These are phyloP conservation scores for Mycena haematopus DNA, from an alignment of 768 basidiomycete species.

Conservation along the genomic window DNA sequence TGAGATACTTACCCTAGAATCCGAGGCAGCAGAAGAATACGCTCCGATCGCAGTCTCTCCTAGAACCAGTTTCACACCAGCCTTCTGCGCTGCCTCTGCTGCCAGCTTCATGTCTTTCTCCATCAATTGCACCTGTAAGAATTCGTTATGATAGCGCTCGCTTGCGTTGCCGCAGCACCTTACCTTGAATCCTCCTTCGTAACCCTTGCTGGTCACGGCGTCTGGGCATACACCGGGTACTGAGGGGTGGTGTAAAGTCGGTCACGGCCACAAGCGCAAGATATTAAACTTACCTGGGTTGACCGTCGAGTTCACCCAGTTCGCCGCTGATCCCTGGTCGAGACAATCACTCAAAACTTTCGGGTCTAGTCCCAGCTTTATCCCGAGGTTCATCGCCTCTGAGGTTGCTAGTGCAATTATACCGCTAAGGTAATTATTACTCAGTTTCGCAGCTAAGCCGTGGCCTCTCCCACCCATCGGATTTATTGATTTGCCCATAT, in stretches of 20 bases:
- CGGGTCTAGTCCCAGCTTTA: slow-evolving; percentile 50
- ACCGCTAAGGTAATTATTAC: slow-evolving; percentile 51
- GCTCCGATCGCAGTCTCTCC: slow-evolving; percentile 45
- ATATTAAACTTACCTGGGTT: slow-evolving; percentile 38
- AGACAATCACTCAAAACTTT: slow-evolving; percentile 46
- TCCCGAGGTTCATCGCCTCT: slow-evolving; percentile 53
- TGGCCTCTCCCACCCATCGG: slow-evolving; percentile 47
- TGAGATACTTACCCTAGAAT: slow-evolving; percentile 34
- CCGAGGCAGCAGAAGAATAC: slow-evolving; percentile 47
- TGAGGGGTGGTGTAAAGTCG: not conserved
- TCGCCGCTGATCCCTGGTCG: slow-evolving; percentile 47
- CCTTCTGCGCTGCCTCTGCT: slow-evolving; percentile 43
- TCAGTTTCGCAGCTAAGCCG: slow-evolving; percentile 51
- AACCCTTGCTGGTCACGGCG: slow-evolving; percentile 48
- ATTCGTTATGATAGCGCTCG: not conserved
- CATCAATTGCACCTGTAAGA: slow-evolving; percentile 48
- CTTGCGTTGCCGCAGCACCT: not conserved
- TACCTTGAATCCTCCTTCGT: slow-evolving; percentile 53
- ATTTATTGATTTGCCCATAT: slow-evolving; percentile 45
- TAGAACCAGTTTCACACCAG: slow-evolving; percentile 47
- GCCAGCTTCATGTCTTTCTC: slow-evolving; percentile 52
- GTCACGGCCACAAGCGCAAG: not conserved
- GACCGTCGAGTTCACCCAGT: slow-evolving; percentile 48
- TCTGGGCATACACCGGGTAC: slow-evolving; percentile 52
- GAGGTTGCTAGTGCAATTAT: slow-evolving; percentile 49